Conservation (phyloP, 257 asterid species). For the Osmanthus fragrans region DNA sequence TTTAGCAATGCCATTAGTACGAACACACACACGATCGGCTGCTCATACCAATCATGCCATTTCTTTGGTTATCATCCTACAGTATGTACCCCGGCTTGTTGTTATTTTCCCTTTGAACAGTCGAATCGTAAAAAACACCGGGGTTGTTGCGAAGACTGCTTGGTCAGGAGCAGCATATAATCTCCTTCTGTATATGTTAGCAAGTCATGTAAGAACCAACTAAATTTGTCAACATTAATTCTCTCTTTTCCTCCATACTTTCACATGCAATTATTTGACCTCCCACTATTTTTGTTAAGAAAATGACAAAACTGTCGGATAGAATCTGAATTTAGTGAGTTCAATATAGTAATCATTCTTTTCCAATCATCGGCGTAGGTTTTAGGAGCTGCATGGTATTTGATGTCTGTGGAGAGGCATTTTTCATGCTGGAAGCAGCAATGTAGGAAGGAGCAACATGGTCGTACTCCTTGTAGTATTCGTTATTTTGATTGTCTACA, state of each 20-base stretch:
- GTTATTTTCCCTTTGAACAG: conserved; percentile 71
- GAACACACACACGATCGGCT: conserved; percentile 29
- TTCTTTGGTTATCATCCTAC: conserved; percentile 71
- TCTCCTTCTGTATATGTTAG: conserved; percentile 72
- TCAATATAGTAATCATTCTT: background rate
- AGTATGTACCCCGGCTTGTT: conserved; percentile 71
- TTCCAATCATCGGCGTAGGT: conserved; percentile 45
- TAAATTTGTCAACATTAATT: background rate
- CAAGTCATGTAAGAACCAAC: conserved; percentile 70
- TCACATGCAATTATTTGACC: background rate
- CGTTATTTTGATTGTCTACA: conserved; percentile 56
- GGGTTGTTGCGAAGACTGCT: conserved; percentile 81
- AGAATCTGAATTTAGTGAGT: background rate
- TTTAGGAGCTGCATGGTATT: conserved; percentile 79
- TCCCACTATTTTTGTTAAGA: background rate
- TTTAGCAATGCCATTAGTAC: conserved; percentile 61
- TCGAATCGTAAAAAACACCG: conserved; percentile 71
- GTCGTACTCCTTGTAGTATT: conserved; percentile 27
- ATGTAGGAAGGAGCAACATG: conserved; percentile 42
- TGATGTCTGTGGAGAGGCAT: conserved; percentile 74
- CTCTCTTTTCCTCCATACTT: background rate
- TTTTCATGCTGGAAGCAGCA: conserved; percentile 69
- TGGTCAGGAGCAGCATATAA: conserved; percentile 95
- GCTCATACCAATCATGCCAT: conserved; percentile 66
- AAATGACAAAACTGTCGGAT: background rate